These are phyloP conservation scores for Aspergillus hortae DNA, from an alignment of 2,329 filamentous ascomycete species.

Conservation along the genomic window DNA sequence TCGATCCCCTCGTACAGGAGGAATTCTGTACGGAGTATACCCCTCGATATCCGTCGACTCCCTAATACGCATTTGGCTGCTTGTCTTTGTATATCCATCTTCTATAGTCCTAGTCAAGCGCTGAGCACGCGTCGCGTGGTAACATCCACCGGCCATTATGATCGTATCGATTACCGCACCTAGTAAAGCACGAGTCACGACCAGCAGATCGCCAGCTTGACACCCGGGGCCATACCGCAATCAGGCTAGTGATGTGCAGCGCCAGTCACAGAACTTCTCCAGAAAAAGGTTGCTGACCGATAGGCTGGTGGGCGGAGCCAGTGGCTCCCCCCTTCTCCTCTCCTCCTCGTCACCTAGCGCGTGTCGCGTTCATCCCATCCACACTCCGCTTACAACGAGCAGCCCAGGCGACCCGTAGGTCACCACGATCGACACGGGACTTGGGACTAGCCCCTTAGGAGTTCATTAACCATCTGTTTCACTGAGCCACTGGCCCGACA, in stretches of 20 bases:
- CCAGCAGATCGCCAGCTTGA: constrained; percentile 18
- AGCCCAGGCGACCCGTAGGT: constrained; percentile 10
- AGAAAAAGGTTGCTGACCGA: constrained; percentile 12
- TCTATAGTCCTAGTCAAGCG: no score
- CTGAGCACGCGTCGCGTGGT: neutral
- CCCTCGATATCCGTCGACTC: neutral
- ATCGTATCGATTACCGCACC: constrained; percentile 13
- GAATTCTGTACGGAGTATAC: neutral
- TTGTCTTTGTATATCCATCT: no score
- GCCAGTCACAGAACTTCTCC: constrained; percentile 10
- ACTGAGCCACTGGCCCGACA: neutral
- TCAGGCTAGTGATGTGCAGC: constrained; percentile 10
- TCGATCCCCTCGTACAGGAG: neutral
- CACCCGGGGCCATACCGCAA: constrained; percentile 11
- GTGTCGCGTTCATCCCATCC: neutral
- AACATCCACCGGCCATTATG: neutral
- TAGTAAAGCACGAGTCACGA: constrained; percentile 1
- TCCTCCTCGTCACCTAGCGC: neutral
- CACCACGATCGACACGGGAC: constrained; percentile 17
- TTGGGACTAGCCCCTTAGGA: constrained; percentile 10
- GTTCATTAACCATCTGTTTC: constrained; percentile 6
- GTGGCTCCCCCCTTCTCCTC: neutral
- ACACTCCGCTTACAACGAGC: constrained; percentile 9
- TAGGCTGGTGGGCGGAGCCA: constrained; percentile 1
- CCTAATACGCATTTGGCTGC: no score